Base-by-base conservation (phyloP, 1,139 yeast genomes). In the Diutina scorzettiae region DNA sequence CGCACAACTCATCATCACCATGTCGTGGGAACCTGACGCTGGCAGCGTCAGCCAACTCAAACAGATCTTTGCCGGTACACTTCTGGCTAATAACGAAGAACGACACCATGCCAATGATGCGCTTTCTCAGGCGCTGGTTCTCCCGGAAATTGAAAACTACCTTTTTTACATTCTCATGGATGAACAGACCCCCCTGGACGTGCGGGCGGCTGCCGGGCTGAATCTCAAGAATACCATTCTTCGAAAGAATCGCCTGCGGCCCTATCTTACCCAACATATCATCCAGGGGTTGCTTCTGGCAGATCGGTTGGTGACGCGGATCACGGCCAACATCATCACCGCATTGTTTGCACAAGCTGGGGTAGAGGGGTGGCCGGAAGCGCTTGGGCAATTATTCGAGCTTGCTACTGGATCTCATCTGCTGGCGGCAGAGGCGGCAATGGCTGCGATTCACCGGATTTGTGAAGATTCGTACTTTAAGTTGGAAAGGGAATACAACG, bases 241-340 rank as follows among this genome's bases (percentile, higher is more conserved):
- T 41, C 63, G 59, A 45, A 59, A 52, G 46, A 49, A 58, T 44
- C 61, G 59, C 18, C 62, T 71, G 40, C 64, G 78, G 45, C 63
- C 62, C 18, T 82, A 79, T 53, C 63, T 87, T 25, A 69, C 83
- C 51, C 63, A 69, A n/a, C 67, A 78, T 49, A 69, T 87, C 21
- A 61, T 85, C 31, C 69, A 70, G 43, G 98, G 96, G 1, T 67
- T 91, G 42, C 58, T 73, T 41, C 83, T 76, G 44, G 53, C 63
- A 1, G 77, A 76, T 47, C 58, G 65, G 17, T 63, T 84, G 53
- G 84, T 89, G 21, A 72, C 95, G 48, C 86, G 84, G 54, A 85
- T 89, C 47, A 80, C 96, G 12, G 96, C 97, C 39, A 89, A 81
- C 54, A 95, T 87, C 43, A 79, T 91, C 43, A 84, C 97, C 2